Evolutionary conservation across 495 filamentous ascomycete genomes (phyloP).

Genomic region (Aspergillus baeticus): DNA sequence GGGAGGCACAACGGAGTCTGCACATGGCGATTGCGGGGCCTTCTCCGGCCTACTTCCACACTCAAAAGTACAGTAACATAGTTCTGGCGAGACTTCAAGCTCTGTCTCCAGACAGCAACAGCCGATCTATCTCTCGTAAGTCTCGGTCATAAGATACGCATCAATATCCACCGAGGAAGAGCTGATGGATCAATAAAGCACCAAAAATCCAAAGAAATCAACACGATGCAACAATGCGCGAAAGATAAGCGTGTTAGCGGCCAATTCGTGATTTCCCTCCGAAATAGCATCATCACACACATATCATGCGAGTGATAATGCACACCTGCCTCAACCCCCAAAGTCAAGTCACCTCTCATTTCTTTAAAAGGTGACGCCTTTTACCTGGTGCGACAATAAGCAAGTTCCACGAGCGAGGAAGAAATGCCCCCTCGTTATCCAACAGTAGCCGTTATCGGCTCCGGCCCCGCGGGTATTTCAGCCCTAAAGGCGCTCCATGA

Average conservation of each 20-base stretch:
- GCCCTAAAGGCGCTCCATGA: constrained; percentile 49
- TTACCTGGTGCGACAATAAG: not conserved
- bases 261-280: constrained; percentile 2
- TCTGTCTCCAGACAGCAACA: too few relatives aligned
- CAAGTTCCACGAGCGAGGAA: not conserved
- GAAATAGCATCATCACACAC: constrained; percentile 6
- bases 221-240: not conserved
- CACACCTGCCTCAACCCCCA: not conserved
- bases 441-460: constrained; percentile 52
- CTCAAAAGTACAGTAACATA: too few relatives aligned
- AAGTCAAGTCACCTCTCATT: too few relatives aligned
- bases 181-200: too few relatives aligned
- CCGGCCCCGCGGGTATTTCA: constrained; percentile 53
- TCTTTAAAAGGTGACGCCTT: too few relatives aligned
- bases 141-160: too few relatives aligned
- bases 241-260: not conserved
- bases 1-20: too few relatives aligned
- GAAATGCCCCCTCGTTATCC: constrained; percentile 25
- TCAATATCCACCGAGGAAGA: too few relatives aligned
- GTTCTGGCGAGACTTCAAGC: too few relatives aligned
- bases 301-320: not conserved
- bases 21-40: too few relatives aligned
- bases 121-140: too few relatives aligned
- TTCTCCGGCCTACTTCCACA: too few relatives aligned
- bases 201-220: not conserved